Evolutionary conservation across 129 eudicot species (phyloP), one percentile per base, ranked within the genome.

Genomic region (sunflower (Helianthus annuus)): DNA sequence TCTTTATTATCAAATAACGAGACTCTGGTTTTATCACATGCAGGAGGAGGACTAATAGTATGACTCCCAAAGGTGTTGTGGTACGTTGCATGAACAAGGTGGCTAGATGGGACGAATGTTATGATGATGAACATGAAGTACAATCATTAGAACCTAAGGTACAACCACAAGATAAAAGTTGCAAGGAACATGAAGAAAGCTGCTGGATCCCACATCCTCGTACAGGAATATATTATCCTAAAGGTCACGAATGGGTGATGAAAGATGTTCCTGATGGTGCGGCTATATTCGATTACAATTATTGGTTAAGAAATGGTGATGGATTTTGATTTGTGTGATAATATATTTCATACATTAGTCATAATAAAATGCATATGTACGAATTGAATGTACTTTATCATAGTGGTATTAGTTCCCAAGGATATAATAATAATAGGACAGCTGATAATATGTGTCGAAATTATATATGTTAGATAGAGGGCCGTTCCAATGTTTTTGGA

Each of bases 191-290:
- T 40, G 66, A 73, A 67, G 54, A 61, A 60, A 57, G 60, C 3
- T 68, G 67, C 11, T 89, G 96, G 96, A 49, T 81, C 52, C 91
- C 89, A 6, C 69, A 89, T 68, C 84, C 81, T 10, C 89, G 89
- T 6, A 89, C 85, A 2, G 89, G 96, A 46, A 89, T 89, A 78
- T 89, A 86, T 70, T 79, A 61, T 78, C 92, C 91, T 10, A 70
- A 69, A 77, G 96, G 96, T 0, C 85, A 89, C 0, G 91, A 89
- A 39, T 17, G 81, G 83, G 92, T 89, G 52, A 79, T 89, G 92
- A 79, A 83, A 0, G 92, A 84, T 64, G 80, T 89, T 7, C 92
- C 89, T 5, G 76, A 68, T 10, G 77, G 73, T 32, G 96, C 96
- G 29, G 92, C 89, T 11, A 67, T 70, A 6, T 68, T 86, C 17